Percentiles rank a stretch among this genome's conserved stretches.
Conservation (phyloP, 805 yeast species). For the Candida rishiriensis region DNA sequence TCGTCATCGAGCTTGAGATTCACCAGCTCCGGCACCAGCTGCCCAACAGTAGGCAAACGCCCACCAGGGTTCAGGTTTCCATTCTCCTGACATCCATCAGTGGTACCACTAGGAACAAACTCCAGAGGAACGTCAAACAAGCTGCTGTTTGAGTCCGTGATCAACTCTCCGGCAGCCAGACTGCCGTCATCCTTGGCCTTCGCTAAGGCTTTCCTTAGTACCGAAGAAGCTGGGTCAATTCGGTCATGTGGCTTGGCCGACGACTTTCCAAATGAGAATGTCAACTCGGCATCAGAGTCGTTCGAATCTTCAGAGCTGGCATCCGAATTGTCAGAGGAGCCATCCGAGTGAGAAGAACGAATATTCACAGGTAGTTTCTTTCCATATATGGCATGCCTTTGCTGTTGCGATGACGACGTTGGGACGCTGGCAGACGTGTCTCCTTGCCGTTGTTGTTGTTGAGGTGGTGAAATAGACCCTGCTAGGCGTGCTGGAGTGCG, state of each 20-base stretch:
- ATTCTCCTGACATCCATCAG: too few relatives aligned
- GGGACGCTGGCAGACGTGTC: not conserved
- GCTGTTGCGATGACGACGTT: not conserved
- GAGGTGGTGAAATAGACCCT: too few relatives aligned
- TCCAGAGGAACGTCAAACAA: not conserved
- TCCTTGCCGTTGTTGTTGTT: not conserved
- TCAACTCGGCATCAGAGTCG: constrained; percentile 15
- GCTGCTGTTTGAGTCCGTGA: not conserved
- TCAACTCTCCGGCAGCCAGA: too few relatives aligned
- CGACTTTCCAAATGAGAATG: constrained; percentile 14
- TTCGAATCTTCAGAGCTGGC: constrained; percentile 12
- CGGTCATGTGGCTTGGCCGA: not conserved
- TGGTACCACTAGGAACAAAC: not conserved
- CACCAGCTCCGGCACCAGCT: too few relatives aligned
- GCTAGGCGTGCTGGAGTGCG: too few relatives aligned
- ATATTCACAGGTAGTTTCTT: constrained; percentile 7
- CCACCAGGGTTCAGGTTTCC: too few relatives aligned
- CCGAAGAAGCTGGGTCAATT: not conserved
- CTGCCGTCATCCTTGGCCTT: too few relatives aligned
- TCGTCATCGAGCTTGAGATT: too few relatives aligned
- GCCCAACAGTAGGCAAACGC: too few relatives aligned
- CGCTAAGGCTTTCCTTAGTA: too few relatives aligned
- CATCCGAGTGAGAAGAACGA: not conserved
- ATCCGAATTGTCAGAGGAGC: not conserved
- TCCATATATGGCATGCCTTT: constrained; percentile 18